These are phyloP conservation scores for Meira miltonrushii DNA, from an alignment of 1,284 basidiomycete genomes.

Conservation along the genomic window DNA sequence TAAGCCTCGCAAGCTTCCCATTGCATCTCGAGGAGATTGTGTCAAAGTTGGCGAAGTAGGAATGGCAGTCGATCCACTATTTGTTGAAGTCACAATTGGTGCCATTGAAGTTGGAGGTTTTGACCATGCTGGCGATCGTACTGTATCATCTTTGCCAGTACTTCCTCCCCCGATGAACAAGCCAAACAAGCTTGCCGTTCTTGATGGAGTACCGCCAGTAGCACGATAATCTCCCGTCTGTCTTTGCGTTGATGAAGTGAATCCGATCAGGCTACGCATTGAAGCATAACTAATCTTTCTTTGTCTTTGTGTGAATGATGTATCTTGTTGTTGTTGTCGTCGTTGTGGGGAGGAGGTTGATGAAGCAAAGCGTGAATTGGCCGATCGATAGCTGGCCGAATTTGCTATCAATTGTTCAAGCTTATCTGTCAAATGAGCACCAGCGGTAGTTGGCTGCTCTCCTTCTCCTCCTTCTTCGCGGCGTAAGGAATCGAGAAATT, in stretches of 20 bases:
- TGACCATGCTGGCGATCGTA: not conserved
- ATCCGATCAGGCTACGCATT: slow-evolving; percentile 2
- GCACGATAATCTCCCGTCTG: not conserved
- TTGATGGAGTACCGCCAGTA: no score
- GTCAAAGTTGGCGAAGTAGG: not conserved
- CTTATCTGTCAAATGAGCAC: slow-evolving; percentile 1
- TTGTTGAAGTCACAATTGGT: not conserved
- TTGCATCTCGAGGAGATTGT: not conserved
- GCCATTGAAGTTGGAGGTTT: not conserved
- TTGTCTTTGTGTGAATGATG: not conserved
- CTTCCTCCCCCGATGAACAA: no score
- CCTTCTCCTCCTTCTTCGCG: not conserved
- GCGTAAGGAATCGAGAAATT: not conserved
- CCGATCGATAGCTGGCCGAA: not conserved
- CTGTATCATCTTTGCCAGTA: no score
- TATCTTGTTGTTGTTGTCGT: not conserved
- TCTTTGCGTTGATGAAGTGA: not conserved
- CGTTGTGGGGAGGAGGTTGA: no score
- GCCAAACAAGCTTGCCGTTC: no score
- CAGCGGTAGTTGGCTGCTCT: no score
- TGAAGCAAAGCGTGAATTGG: not conserved
- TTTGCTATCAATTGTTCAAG: slow-evolving; percentile 7
- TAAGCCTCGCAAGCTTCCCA: slow-evolving; percentile 1
- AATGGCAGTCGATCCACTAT: not conserved
- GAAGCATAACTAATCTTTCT: slow-evolving; percentile 7